phyloP scores from a whole-genome alignment of 768 basidiomycete genomes.

The Russula compacta region DNA sequence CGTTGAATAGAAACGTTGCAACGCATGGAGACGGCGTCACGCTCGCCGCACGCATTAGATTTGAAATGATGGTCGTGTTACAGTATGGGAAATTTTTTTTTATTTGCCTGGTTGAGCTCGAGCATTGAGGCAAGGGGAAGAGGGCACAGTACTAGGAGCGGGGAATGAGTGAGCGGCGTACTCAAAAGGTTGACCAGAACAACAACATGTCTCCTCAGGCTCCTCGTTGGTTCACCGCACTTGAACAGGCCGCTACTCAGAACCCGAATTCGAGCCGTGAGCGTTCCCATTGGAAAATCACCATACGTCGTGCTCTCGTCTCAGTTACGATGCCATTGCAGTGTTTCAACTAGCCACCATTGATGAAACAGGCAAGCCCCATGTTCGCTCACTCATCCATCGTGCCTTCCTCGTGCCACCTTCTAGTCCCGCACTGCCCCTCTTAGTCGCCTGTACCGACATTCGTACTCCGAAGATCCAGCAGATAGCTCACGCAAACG shows the following conservation, averaged over 20 bases:
- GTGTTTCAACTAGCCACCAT: constrained; percentile 56
- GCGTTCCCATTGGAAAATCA: background rate
- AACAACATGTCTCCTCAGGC: background rate
- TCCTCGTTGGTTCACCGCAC: constrained; percentile 25
- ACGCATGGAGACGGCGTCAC: background rate
- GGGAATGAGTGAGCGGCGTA: too few relatives aligned
- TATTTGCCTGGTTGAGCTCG: too few relatives aligned
- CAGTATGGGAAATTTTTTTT: too few relatives aligned
- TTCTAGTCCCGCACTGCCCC: constrained; percentile 38
- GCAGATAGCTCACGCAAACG: constrained; percentile 41
- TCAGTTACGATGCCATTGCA: constrained; percentile 22
- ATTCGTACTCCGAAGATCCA: constrained; percentile 58
- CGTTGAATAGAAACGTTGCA: background rate
- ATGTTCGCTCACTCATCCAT: constrained; percentile 58
- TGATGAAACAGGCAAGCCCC: constrained; percentile 38
- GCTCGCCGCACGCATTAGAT: background rate
- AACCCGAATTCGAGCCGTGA: constrained; percentile 23
- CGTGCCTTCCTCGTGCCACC: constrained; percentile 45
- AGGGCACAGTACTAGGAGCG: too few relatives aligned
- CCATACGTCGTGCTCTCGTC: background rate
- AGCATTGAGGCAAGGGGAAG: too few relatives aligned
- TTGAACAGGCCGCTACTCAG: constrained; percentile 23
- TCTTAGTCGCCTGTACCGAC: constrained; percentile 65
- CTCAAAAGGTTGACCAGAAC: background rate
- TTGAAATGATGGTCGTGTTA: background rate